Base-by-base conservation (phyloP, 352 stramenopile species). In the Achlya hypogyna region DNA sequence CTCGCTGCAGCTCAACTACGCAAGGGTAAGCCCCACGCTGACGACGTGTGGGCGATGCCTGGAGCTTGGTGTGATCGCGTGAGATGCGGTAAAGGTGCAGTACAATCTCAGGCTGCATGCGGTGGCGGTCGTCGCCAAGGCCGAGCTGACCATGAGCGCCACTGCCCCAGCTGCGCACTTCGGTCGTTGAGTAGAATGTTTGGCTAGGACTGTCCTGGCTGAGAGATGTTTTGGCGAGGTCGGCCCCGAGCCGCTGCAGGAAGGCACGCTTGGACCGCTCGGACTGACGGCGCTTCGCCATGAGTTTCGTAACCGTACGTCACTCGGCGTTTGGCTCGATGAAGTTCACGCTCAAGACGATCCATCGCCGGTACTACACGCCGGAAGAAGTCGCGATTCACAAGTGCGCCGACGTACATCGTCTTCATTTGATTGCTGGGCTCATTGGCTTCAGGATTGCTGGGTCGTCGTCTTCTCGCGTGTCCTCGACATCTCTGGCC, bases 401-500 rank as follows among this genome's bases (percentile, higher is more conserved):
- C 72, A 97, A 97, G 65, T 83, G 78, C 29, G 76, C 84, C 5
- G 77, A 92, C 47, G 89, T 87, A 35, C 28, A 42, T 45, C 23
- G 18, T 32, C 5, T 22, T 23, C n/a, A 12, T 23, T 10, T 2
- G 47, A 8, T n/a, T 18, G 18, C 4, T 53, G 18, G 53, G 20
- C 22, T 67, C n/a, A 47, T 49, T 31, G 4, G 0, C 6, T 18
- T n/a, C 62, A 93, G 82, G 79, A 91, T 63, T 93, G 82, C 66
- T 93, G 82, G 82, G 79, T 91, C 14, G 78, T 82, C 2, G 71
- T 93, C 42, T 84, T 84, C 71, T 45, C 87, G 51, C 79, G 79
- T 47, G 89, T 98, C 2, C 64, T 96, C 2, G 82, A 97, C 60
- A 40, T 98, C n/a, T 86, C 87, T 1, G 59, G 76, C 14, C 68